phyloP scores from a whole-genome alignment of 306 rosid genomes.

The Abrus pulchellus region DNA sequence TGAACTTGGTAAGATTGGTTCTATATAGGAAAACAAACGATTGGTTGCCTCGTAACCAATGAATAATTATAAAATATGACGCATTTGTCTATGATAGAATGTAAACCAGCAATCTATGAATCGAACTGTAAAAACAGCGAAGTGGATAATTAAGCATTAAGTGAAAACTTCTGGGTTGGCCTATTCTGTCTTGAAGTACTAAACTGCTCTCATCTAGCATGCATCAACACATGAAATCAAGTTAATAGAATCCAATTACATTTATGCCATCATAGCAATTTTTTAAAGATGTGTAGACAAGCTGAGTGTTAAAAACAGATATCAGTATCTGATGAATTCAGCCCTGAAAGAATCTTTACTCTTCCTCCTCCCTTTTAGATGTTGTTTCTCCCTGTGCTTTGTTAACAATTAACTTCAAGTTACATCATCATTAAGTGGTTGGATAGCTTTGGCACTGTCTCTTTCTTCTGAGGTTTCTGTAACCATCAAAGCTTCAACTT shows the following conservation, averaged over 20 bases:
- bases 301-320: not conserved
- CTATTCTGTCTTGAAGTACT: not conserved
- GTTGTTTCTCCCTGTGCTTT: not conserved
- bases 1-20: slow-evolving; percentile 28
- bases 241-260: slow-evolving; percentile 29
- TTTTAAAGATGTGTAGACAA: not conserved
- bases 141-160: slow-evolving; percentile 7
- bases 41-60: not conserved
- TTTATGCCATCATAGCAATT: not conserved
- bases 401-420: not conserved
- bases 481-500: not conserved
- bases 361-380: not conserved
- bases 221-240: slow-evolving; percentile 8
- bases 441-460: not conserved
- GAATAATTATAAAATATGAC: not conserved
- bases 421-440: not conserved
- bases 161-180: not conserved
- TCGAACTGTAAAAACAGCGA: not conserved
- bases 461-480: slow-evolving; percentile 24
- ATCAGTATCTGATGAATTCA: slow-evolving; percentile 1
- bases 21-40: slow-evolving; percentile 13
- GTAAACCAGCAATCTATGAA: slow-evolving; percentile 27
- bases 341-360: not conserved
- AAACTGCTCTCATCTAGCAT: not conserved
- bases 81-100: not conserved